These are phyloP conservation scores for Coniosporium tulheliwenetii DNA, from an alignment of 2,329 filamentous ascomycete species.

Conservation along the genomic window DNA sequence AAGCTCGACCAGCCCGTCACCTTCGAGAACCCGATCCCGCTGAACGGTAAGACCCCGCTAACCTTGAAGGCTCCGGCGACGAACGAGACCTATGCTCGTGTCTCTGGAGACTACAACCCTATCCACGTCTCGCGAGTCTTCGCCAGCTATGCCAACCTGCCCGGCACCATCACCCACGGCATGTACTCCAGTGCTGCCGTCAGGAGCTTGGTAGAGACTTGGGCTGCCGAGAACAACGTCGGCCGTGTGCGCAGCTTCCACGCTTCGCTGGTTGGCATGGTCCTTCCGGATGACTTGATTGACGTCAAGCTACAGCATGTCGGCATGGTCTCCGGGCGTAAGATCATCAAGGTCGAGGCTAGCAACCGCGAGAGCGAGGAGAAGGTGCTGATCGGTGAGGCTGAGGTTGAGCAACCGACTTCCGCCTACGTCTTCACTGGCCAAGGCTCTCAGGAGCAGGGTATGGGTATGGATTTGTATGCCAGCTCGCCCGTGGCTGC, in stretches of 20 bases:
- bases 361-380: constrained; percentile 93
- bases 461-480: constrained; percentile 99
- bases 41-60: constrained; percentile 82
- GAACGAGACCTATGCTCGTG: constrained; percentile 94
- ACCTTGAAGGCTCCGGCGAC: constrained; percentile 82
- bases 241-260: constrained; percentile 96
- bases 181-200: constrained; percentile 99
- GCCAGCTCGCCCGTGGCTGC: constrained; percentile 83
- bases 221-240: constrained; percentile 97
- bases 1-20: constrained; percentile 91
- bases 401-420: constrained; percentile 93
- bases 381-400: constrained; percentile 87
- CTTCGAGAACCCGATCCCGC: constrained; percentile 93
- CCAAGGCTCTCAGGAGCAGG: constrained; percentile 95
- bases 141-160: constrained; percentile 85
- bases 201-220: constrained; percentile 89
- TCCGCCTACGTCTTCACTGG: constrained; percentile 97
- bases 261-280: constrained; percentile 94
- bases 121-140: constrained; percentile 98
- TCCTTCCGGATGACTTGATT: constrained; percentile 88
- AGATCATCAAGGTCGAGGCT: constrained; percentile 98
- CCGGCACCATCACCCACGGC: constrained; percentile 94
- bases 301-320: constrained; percentile 92
- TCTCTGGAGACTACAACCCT: constrained; percentile 96
- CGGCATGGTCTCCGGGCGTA: constrained; percentile 94